Conservation (phyloP, 2,329 filamentous ascomycete species). For the Metarhizium brunneum region DNA sequence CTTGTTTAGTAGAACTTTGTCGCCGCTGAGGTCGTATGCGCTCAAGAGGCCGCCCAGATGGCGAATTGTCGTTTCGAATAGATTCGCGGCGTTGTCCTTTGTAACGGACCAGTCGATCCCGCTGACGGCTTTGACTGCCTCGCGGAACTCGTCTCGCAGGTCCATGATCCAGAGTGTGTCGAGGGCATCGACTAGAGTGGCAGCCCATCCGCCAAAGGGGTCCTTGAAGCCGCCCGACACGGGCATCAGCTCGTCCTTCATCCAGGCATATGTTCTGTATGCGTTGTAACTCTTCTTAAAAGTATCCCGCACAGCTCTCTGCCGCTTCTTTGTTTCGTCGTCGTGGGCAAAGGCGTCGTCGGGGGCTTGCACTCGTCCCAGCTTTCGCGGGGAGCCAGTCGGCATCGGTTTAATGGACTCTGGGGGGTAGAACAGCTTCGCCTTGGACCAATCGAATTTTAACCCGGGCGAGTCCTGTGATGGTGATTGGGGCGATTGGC, state of each 20-base stretch:
- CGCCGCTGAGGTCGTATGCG: slow-evolving; percentile 39
- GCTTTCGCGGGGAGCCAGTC: slow-evolving; percentile 11
- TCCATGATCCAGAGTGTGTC: slow-evolving; percentile 56
- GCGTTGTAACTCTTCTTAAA: slow-evolving; percentile 38
- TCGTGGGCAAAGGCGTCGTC: slow-evolving; percentile 12
- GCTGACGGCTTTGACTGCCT: slow-evolving; percentile 38
- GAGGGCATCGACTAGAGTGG: slow-evolving; percentile 49
- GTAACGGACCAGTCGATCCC: slow-evolving; percentile 42
- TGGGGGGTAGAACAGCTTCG: slow-evolving; percentile 19
- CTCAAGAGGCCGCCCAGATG: slow-evolving; percentile 41
- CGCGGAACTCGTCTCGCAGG: slow-evolving; percentile 43
- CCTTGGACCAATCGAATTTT: slow-evolving; percentile 22
- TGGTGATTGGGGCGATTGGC: background rate
- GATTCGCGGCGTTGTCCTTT: slow-evolving; percentile 28
- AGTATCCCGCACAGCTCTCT: slow-evolving; percentile 27
- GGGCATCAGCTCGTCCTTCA: slow-evolving; percentile 41
- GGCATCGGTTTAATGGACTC: slow-evolving; percentile 22
- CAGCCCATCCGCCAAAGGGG: slow-evolving; percentile 44
- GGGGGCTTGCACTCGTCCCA: slow-evolving; percentile 22
- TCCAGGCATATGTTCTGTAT: slow-evolving; percentile 43
- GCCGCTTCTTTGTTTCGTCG: slow-evolving; percentile 18
- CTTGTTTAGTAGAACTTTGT: slow-evolving; percentile 33
- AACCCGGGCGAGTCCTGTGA: slow-evolving; percentile 6
- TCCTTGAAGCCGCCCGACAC: slow-evolving; percentile 35
- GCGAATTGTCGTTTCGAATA: slow-evolving; percentile 47